Percentiles rank a stretch among this genome's conserved stretches.
Conservation (phyloP, 2,329 filamentous ascomycete genomes). For the Ascomycota sp. region DNA sequence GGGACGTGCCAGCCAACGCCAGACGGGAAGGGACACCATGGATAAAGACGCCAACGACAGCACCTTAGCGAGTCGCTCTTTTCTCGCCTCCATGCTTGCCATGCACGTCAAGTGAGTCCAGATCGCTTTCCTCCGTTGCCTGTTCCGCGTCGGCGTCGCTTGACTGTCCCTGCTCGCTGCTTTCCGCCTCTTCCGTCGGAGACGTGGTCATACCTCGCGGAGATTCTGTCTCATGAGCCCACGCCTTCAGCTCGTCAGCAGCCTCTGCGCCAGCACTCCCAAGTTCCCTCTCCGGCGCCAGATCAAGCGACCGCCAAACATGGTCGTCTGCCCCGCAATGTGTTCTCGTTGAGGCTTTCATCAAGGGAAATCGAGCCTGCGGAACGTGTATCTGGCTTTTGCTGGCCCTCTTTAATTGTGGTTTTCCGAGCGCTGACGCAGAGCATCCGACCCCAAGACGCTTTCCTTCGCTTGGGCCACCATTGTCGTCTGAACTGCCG, state of each 20-base stretch:
- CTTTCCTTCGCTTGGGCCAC: no score
- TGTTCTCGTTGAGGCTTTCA: neutral
- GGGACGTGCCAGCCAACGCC: no score
- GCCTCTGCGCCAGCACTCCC: slow-evolving; percentile 3
- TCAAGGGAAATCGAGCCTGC: no score
- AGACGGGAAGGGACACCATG: no score
- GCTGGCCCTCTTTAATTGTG: slow-evolving; percentile 20
- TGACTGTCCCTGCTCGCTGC: slow-evolving; percentile 12
- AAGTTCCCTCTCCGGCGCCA: no score
- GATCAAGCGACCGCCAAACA: no score
- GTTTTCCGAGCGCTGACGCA: slow-evolving; percentile 13
- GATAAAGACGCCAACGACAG: neutral
- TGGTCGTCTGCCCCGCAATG: no score
- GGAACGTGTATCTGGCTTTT: slow-evolving; percentile 17
- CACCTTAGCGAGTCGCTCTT: neutral
- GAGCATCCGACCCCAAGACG: no score
- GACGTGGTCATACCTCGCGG: slow-evolving; percentile 5
- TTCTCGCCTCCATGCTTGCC: neutral
- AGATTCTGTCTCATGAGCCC: neutral
- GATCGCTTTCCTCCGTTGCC: slow-evolving; percentile 14
- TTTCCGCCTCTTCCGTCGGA: slow-evolving; percentile 11
- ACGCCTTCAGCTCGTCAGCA: neutral
- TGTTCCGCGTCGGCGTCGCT: slow-evolving; percentile 11
- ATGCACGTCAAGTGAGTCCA: slow-evolving; percentile 9
- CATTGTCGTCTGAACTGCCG: slow-evolving; percentile 21